phyloP scores from a whole-genome alignment of 2,329 filamentous ascomycete genomes.

The Pyricularia sp. region DNA sequence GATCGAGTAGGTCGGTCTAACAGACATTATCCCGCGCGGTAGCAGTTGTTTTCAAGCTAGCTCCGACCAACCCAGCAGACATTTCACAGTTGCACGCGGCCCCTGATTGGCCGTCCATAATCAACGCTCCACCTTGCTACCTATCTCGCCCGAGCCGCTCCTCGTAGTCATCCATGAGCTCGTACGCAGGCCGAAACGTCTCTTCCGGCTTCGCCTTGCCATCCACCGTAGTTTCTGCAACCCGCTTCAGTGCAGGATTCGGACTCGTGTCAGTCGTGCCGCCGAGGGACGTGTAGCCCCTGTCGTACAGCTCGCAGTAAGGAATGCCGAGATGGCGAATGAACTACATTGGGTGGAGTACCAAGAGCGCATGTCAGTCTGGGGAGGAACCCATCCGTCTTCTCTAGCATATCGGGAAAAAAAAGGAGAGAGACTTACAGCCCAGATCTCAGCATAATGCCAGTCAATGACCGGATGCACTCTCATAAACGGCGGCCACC shows the following conservation, averaged over 20 bases:
- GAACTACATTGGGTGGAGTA: slow-evolving; percentile 39
- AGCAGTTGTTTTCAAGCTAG: not conserved
- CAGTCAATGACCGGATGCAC: slow-evolving; percentile 95
- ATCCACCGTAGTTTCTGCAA: slow-evolving; percentile 10
- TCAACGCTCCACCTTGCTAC: not conserved
- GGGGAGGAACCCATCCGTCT: not conserved
- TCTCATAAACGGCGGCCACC: slow-evolving; percentile 87
- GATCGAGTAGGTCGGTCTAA: not conserved
- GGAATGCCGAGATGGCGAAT: slow-evolving; percentile 65
- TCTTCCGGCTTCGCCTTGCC: slow-evolving; percentile 12
- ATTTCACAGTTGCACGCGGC: not conserved
- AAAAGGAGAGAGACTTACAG: slow-evolving; percentile 44
- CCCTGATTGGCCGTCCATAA: not conserved
- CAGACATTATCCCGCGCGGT: not conserved
- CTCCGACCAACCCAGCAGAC: not conserved
- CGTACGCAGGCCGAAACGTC: slow-evolving; percentile 59
- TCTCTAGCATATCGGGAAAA: not conserved
- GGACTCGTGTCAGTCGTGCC: slow-evolving; percentile 80
- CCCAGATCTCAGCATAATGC: slow-evolving; percentile 93
- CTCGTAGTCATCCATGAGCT: slow-evolving; percentile 59
- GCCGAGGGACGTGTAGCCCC: slow-evolving; percentile 84
- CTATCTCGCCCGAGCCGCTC: slow-evolving; percentile 63
- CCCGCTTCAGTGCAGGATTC: slow-evolving; percentile 57
- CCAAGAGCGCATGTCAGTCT: not conserved
- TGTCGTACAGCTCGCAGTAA: slow-evolving; percentile 80